Evolutionary conservation across 768 basidiomycete genomes (phyloP).

Genomic region (Cystofilobasidium macerans): DNA sequence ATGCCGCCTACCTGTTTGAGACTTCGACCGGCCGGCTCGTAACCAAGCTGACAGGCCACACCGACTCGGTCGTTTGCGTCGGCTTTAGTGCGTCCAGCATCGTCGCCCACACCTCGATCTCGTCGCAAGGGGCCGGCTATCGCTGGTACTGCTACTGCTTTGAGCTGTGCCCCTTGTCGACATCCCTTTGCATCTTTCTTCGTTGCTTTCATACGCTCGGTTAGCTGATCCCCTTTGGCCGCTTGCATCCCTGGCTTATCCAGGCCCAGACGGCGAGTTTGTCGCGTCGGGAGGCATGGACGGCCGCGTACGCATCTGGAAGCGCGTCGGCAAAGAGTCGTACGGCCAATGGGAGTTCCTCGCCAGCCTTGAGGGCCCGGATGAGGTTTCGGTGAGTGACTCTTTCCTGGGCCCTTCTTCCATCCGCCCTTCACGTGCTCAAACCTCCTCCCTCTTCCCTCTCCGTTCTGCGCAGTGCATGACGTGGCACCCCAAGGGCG

Average conservation of each 20-base stretch:
- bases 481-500: slow-evolving; percentile 90
- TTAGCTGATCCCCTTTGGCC: no score
- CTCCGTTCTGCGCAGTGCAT: slow-evolving; percentile 53
- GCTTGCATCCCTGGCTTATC: background rate
- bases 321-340: slow-evolving; percentile 57
- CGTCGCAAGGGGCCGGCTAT: no score
- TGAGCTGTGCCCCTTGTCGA: no score
- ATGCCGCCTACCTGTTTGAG: slow-evolving; percentile 87
- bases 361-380: slow-evolving; percentile 81
- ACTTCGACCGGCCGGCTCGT: slow-evolving; percentile 67
- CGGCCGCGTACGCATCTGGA: slow-evolving; percentile 84
- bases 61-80: slow-evolving; percentile 71
- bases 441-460: background rate
- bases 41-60: slow-evolving; percentile 72
- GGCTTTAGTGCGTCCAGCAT: slow-evolving; percentile 62
- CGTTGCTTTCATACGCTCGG: no score
- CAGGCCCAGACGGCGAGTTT: slow-evolving; percentile 67
- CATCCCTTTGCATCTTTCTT: no score
- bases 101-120: no score
- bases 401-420: background rate
- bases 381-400: slow-evolving; percentile 76
- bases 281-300: slow-evolving; percentile 97
- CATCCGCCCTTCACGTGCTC: background rate
- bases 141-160: no score
- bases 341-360: slow-evolving; percentile 86